These are phyloP conservation scores for Suillus ampliporus DNA, from an alignment of 768 basidiomycete species.

Conservation along the genomic window DNA sequence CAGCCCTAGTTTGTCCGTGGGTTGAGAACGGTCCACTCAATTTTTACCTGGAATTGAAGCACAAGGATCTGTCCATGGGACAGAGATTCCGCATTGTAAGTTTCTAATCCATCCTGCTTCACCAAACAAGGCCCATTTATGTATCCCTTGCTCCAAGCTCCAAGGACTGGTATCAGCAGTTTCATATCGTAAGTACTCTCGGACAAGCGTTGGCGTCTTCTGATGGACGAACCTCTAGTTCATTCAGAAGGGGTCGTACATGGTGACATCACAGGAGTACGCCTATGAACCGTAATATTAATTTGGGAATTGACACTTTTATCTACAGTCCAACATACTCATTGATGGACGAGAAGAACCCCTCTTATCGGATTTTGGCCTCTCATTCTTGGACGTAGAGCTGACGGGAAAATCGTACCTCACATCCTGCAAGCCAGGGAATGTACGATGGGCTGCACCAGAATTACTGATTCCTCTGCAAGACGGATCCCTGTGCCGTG, in stretches of 20 bases:
- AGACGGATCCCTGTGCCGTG: conserved; percentile 1
- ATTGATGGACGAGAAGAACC: conserved; percentile 11
- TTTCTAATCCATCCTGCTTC: conserved; percentile 1
- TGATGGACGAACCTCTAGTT: conserved; percentile 1
- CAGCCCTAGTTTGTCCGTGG: conserved; percentile 50
- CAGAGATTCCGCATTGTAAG: conserved; percentile 44
- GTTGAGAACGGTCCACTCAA: conserved; percentile 44
- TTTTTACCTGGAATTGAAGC: conserved; percentile 43
- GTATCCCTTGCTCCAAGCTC: conserved; percentile 32
- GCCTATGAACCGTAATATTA: background rate
- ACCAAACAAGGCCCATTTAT: background rate
- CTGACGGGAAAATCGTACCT: conserved; percentile 33
- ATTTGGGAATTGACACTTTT: background rate
- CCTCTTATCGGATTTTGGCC: conserved; percentile 44
- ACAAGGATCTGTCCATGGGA: conserved; percentile 40
- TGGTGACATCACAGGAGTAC: conserved; percentile 17
- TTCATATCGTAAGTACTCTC: conserved; percentile 38
- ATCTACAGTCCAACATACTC: conserved; percentile 16
- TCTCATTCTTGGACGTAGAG: conserved; percentile 46
- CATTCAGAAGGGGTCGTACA: conserved; percentile 11
- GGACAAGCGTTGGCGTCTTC: background rate
- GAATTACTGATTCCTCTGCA: conserved; percentile 16
- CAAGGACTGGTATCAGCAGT: conserved; percentile 46
- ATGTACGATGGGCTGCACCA: conserved; percentile 23
- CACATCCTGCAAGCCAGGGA: conserved; percentile 15